phyloP scores from a whole-genome alignment of 2,329 filamentous ascomycete species.

The Fonsecaea pedrosoi region DNA sequence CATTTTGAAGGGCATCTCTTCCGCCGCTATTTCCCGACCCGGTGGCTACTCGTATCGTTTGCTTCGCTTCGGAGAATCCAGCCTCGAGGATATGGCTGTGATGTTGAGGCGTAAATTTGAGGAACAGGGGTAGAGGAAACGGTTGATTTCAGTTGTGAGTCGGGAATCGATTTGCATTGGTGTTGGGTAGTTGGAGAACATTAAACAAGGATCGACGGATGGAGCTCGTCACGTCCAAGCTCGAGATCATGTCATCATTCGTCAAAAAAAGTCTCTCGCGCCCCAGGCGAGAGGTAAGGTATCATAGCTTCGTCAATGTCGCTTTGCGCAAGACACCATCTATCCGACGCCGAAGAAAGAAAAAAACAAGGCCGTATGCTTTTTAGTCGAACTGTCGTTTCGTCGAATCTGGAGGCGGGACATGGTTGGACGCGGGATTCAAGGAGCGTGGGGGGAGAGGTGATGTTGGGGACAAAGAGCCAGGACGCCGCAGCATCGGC shows the following conservation, averaged over 20 bases:
- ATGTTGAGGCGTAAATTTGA: conserved; percentile 7
- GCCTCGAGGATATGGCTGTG: conserved; percentile 5
- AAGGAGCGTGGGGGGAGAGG: conserved; percentile 36
- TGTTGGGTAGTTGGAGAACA: conserved; percentile 21
- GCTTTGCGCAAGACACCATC: conserved; percentile 40
- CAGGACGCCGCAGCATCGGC: not conserved
- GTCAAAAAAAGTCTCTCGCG: conserved; percentile 35
- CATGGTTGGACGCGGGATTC: conserved; percentile 14
- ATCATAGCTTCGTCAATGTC: conserved; percentile 41
- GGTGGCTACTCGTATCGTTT: conserved; percentile 6
- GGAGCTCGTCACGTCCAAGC: conserved; percentile 34
- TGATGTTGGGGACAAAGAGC: conserved; percentile 15
- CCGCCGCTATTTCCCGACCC: conserved; percentile 21
- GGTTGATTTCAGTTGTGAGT: not conserved
- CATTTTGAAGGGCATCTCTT: conserved; percentile 1
- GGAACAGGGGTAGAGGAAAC: conserved; percentile 4
- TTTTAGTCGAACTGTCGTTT: conserved; percentile 32
- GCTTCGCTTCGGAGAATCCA: conserved; percentile 16
- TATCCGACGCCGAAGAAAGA: conserved; percentile 40
- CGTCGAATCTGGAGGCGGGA: conserved; percentile 22
- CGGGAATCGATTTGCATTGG: conserved; percentile 15
- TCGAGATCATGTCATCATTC: conserved; percentile 39
- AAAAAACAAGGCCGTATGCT: conserved; percentile 38
- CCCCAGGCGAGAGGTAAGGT: conserved; percentile 38
- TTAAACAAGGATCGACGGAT: conserved; percentile 33